Evolutionary conservation across 495 filamentous ascomycete species (phyloP), one percentile per base, ranked within the genome.

Genomic region (Trichoderma reesei): DNA sequence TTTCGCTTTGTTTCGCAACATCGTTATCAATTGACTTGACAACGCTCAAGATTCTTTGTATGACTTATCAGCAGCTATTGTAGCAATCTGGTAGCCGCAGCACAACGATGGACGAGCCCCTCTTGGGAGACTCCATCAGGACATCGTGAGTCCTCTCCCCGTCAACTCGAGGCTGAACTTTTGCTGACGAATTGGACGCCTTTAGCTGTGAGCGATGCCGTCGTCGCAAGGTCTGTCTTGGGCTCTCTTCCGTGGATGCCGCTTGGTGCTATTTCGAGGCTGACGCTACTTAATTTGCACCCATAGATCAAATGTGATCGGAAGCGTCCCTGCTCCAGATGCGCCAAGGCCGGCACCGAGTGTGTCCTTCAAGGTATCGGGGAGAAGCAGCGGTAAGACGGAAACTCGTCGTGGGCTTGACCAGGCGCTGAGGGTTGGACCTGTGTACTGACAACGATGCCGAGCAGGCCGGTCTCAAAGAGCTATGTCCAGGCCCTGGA

Each of bases 231-330:
- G 61, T 63, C 20, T 26, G 41, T n/a, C 41, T 7, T 38, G 26
- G 1, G 8, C 33, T 36, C 41, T 20, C 14, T 34, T 3, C 14
- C 7, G 48, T 5, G 8, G 6, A 34, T 3, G 9, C 41, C 8
- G 10, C 20, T 7, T 16, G 9, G 14, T 33, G 11, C 20, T 16
- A 3, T 54, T 54, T 31, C 26, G 16, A 36, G 9, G 8, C 61
- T 36, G 18, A 46, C 16, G 44, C 9, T 20, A 10, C 16, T 44
- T 16, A 41, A 5, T n/a, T 26, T 14, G 39, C 38, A 1, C 5
- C 14, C 41, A 11, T 46, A 73, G 70, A 70, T 72, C 34, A 74
- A 72, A 67, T 74, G 72, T 63, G 69, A 72, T 41, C 67, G 69
- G 16, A 63, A 62, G 10, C 67, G 68, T 37, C 72, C 72, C 14